Base-by-base conservation (phyloP, 345 rosid genomes). In the Citrus inodora region DNA sequence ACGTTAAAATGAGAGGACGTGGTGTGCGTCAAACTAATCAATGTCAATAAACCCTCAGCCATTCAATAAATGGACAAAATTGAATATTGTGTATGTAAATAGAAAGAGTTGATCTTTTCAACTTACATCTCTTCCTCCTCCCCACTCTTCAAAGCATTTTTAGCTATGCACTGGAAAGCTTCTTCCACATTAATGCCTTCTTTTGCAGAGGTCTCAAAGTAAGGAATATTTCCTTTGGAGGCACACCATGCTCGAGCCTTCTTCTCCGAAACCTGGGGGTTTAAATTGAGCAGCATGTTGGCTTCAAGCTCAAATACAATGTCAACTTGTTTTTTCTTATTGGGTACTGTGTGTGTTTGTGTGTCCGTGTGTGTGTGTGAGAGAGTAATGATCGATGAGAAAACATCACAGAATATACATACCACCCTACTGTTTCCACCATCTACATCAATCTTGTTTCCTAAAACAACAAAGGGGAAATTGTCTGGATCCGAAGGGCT, bases 201-300 rank as follows among this genome's bases (percentile, higher is more conserved):
- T 81, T 96, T 96, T 9, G 99, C 99, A 79, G 99, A 96, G 70
- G 99, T 96, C 85, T 96, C 99, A 84, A 92, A 96, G 85, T 96
- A 96, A 21, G 97, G 97, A 75, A 94, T 96, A 81, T 96, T 94
- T 64, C 98, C 98, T 87, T 96, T 96, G 6, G 97, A 92, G 76
- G 98, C 98, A 86, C 99, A 96, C 98, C 99, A 96, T 2, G 98
- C 98, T 83, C 91, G 87, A 60, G 94, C 99, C 74, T 92, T 96
- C 76, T 96, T 96, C 90, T 94, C 99, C 7, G 98, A 90, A 72
- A 96, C 98, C 99, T 96, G 82, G 35, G 74, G 17, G 37, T 76
- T 38, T 77, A 72, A 70, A 59, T 58, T 28, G 73, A 75, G 30
- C 63, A 37, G 55, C 75, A 68, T 61, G 61, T 68, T 59, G 38